These are phyloP conservation scores for Phytopythium sindhum DNA, from an alignment of 352 stramenopile genomes.

Conservation along the genomic window DNA sequence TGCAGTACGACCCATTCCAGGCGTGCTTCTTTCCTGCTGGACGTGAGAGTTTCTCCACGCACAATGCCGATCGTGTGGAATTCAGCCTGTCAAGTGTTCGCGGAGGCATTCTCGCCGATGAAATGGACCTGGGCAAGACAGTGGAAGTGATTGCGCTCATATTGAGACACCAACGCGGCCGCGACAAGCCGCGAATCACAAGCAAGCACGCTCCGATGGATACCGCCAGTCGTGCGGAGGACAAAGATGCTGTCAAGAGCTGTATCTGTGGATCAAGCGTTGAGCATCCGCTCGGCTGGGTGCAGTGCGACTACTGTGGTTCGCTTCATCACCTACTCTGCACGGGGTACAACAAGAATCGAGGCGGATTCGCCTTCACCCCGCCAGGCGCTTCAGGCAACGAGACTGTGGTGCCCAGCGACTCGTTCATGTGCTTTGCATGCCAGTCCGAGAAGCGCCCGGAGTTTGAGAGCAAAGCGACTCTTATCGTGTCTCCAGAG, in stretches of 20 bases:
- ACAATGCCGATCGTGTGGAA: background rate
- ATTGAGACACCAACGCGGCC: constrained; percentile 23
- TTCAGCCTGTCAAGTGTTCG: constrained; percentile 17
- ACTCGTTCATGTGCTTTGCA: constrained; percentile 56
- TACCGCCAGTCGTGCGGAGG: background rate
- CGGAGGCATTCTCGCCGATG: constrained; percentile 91
- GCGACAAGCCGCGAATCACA: background rate
- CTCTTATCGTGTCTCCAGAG: constrained; percentile 90
- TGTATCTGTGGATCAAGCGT: constrained; percentile 53
- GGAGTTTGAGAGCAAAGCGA: constrained; percentile 59
- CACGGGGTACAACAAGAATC: constrained; percentile 10
- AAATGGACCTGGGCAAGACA: constrained; percentile 90
- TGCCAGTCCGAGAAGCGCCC: constrained; percentile 42
- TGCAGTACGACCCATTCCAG: constrained; percentile 25
- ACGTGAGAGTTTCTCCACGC: background rate
- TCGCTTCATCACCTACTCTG: constrained; percentile 65
- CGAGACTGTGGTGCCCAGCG: background rate
- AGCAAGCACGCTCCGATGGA: background rate
- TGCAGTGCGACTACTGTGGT: constrained; percentile 47
- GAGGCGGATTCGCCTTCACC: constrained; percentile 16
- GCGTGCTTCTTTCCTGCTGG: constrained; percentile 8
- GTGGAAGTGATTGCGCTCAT: constrained; percentile 73
- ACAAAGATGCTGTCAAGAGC: background rate
- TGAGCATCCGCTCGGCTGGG: constrained; percentile 32
- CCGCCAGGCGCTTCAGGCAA: background rate